These are phyloP conservation scores for Dactylellina drechsleri DNA, from an alignment of 2,329 filamentous ascomycete genomes.

Conservation along the genomic window DNA sequence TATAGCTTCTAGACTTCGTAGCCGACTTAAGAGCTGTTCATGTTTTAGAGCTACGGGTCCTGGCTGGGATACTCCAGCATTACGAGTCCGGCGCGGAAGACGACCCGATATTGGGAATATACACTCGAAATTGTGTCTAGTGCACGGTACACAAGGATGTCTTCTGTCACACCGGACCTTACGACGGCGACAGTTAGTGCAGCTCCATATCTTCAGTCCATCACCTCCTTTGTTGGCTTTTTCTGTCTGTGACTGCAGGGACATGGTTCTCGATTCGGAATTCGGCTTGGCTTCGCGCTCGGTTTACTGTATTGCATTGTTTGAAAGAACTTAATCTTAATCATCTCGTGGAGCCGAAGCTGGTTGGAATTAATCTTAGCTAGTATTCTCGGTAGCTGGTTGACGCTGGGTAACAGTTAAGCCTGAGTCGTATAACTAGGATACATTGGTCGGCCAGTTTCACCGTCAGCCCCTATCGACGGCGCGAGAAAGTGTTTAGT, in stretches of 20 bases:
- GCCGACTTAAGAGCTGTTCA: slow-evolving; percentile 45
- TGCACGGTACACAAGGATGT: slow-evolving; percentile 59
- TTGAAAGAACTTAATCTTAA: no score
- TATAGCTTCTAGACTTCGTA: slow-evolving; percentile 54
- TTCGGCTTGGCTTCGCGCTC: not conserved
- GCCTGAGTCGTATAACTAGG: no score
- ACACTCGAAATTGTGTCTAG: slow-evolving; percentile 50
- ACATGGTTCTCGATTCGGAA: slow-evolving; percentile 26
- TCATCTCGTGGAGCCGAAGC: no score
- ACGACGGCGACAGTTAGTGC: slow-evolving; percentile 58
- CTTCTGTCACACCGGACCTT: slow-evolving; percentile 59
- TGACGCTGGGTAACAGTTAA: not conserved
- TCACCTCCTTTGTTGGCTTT: slow-evolving; percentile 29
- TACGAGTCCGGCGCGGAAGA: slow-evolving; percentile 36
- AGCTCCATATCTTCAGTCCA: slow-evolving; percentile 52
- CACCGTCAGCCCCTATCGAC: no score
- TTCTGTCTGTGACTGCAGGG: not conserved
- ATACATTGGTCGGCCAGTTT: no score
- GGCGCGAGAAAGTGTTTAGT: no score
- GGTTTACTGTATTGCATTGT: no score
- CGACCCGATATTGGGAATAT: slow-evolving; percentile 53
- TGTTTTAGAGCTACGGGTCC: slow-evolving; percentile 31
- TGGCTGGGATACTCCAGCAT: not conserved
- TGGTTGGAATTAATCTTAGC: no score
- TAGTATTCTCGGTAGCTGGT: not conserved